Conservation (phyloP, 805 yeast species). For the Saccharomycopsis malanga region DNA sequence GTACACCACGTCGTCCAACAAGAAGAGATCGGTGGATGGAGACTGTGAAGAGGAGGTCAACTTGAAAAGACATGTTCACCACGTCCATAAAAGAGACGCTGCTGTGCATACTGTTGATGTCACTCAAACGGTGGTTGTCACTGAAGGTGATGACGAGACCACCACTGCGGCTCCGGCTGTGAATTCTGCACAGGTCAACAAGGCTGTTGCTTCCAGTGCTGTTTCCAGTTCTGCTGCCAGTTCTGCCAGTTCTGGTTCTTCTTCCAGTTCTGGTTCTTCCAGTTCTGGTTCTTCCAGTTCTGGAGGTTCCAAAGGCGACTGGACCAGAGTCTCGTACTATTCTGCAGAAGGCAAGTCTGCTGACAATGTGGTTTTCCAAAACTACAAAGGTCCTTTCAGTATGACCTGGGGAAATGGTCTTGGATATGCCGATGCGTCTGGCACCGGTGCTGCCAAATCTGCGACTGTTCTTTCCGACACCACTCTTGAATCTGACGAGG, state of each 20-base stretch:
- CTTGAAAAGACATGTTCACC: constrained; percentile 27
- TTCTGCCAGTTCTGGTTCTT: constrained; percentile 26
- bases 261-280: constrained; percentile 22
- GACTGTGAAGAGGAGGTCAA: constrained; percentile 24
- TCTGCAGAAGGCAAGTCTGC: constrained; percentile 52
- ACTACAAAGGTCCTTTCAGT: constrained; percentile 84
- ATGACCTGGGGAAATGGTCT: constrained; percentile 85
- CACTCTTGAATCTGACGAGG: constrained; percentile 64
- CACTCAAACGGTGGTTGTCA: constrained; percentile 71
- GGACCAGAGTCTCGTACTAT: constrained; percentile 76
- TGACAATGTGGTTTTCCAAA: constrained; percentile 66
- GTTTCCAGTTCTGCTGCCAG: constrained; percentile 24
- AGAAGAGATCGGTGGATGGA: constrained; percentile 38
- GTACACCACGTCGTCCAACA: constrained; percentile 47
- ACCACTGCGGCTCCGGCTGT: constrained; percentile 27
- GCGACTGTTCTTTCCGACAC: constrained; percentile 65
- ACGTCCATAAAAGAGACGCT: constrained; percentile 51
- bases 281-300: constrained; percentile 23
- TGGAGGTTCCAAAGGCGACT: constrained; percentile 41
- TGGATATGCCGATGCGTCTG: constrained; percentile 75
- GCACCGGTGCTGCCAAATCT: constrained; percentile 61
- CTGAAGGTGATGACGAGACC: constrained; percentile 42
- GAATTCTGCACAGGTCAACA: constrained; percentile 7
- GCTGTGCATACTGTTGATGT: constrained; percentile 62
- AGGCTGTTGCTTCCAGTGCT: constrained; percentile 24